phyloP scores from a whole-genome alignment of 2,329 filamentous ascomycete species.

The Trichoderma endophyticum region DNA sequence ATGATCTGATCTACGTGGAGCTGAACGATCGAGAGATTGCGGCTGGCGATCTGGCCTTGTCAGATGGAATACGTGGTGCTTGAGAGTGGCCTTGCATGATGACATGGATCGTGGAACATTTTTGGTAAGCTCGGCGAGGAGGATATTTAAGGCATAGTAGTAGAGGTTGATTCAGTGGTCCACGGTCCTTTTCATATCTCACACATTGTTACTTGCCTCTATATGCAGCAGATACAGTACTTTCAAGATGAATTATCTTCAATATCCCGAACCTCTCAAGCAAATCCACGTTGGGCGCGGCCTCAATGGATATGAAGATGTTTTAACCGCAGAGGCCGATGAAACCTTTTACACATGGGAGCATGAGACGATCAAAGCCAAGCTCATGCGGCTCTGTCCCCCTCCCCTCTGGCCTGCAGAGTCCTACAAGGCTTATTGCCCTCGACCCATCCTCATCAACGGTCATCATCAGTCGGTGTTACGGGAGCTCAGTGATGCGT shows the following conservation, averaged over 20 bases:
- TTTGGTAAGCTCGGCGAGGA: not conserved
- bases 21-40: not conserved
- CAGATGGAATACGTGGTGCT: not conserved
- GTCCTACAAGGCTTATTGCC: constrained; percentile 29
- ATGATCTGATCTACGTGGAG: not conserved
- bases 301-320: constrained; percentile 9
- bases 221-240: not conserved
- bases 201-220: not conserved
- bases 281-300: constrained; percentile 24
- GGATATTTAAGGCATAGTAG: not conserved
- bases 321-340: not conserved
- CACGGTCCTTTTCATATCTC: not conserved
- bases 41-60: not conserved
- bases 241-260: not conserved
- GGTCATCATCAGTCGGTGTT: constrained; percentile 31
- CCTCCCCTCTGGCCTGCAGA: constrained; percentile 30
- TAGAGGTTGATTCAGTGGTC: not conserved
- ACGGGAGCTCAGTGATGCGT: constrained; percentile 29
- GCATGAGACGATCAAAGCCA: constrained; percentile 21
- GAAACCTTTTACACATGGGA: constrained; percentile 19
- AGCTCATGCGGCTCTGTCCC: constrained; percentile 25
- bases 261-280: not conserved
- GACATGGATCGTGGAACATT: not conserved
- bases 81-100: not conserved
- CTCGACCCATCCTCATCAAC: constrained; percentile 35